Evolutionary conservation across 805 yeast species (phyloP).

Genomic region (Spencermartinsiella europaea): DNA sequence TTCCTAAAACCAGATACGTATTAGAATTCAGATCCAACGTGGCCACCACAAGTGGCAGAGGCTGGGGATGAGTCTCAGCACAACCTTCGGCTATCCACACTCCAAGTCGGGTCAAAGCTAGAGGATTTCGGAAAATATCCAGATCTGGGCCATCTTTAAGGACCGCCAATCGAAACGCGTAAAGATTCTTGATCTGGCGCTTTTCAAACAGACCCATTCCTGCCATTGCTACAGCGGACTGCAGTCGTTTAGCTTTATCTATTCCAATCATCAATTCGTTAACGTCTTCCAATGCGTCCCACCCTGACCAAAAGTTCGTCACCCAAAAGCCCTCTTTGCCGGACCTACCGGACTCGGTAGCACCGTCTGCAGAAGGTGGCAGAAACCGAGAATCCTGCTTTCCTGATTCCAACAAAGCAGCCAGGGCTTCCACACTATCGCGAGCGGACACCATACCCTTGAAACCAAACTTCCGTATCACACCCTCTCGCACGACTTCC

Average conservation of each 20-base stretch:
- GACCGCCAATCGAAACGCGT: conserved; percentile 80
- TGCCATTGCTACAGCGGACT: conserved; percentile 76
- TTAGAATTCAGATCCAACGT: conserved; percentile 67
- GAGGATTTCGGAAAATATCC: conserved; percentile 73
- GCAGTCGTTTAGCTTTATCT: conserved; percentile 77
- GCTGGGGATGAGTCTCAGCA: conserved; percentile 64
- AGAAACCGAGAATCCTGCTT: background rate
- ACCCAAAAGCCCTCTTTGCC: conserved; percentile 53
- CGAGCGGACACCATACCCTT: conserved; percentile 85
- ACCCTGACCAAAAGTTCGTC: conserved; percentile 62
- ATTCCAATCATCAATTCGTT: conserved; percentile 64
- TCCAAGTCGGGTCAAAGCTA: conserved; percentile 78
- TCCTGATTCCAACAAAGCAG: conserved; percentile 67
- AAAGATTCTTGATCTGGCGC: conserved; percentile 67
- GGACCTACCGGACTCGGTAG: conserved; percentile 17
- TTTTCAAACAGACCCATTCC: conserved; percentile 89
- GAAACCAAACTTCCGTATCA: conserved; percentile 79
- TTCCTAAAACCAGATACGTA: conserved; percentile 81
- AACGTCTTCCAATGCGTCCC: conserved; percentile 55
- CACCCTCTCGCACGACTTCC: conserved; percentile 79
- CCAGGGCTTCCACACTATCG: conserved; percentile 84
- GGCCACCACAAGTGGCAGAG: conserved; percentile 80
- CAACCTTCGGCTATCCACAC: conserved; percentile 88
- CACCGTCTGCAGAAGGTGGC: conserved; percentile 4
- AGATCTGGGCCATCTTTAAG: conserved; percentile 85